Base-by-base conservation (phyloP, 129 eudicot genomes). In the Oenanthe sinensis region DNA sequence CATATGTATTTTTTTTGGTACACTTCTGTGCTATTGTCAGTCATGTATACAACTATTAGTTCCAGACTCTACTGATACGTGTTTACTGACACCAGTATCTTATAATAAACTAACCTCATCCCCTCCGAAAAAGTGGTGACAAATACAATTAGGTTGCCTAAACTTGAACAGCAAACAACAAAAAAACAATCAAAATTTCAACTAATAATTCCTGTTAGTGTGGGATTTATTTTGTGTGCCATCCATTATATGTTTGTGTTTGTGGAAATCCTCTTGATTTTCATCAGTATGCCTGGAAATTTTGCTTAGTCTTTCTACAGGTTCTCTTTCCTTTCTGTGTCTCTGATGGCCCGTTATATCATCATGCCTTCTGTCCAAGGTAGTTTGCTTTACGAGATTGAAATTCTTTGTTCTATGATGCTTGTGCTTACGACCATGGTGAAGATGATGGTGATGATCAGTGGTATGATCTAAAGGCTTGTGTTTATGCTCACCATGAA, bases 381-480 rank as follows among this genome's bases (percentile, higher is more conserved):
- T 69, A 72, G 88, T 70, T 54, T 84, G 83, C 37, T 55, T 65
- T 63, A 52, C 67, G 62, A 76, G 36, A 79, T 85, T 81, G 28
- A 80, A 78, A 20, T 82, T 80, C 89, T 79, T 84, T 70, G 73
- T 83, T 80, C 80, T 71, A 10, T 84, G 84, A 85, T 85, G 97
- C 81, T 84, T 91, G 74, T 81, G 93, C 82, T 87, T 91, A 65
- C 89, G 91, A 69, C 84, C 93, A 84, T 87, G 92, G 69, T 87
- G 93, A 69, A 81, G 81, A 75, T 84, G 82, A 63, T 90, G 78
- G 30, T 79, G 79, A 71, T 84, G 72, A 77, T 85, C 92, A 28
- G 46, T 67, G 75, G 83, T 81, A 24, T 62, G 83, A 5, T 73
- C 81, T 26, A 80, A 7, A 79, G 81, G 86, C 65, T 75, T 72